phyloP scores from a whole-genome alignment of 1,284 basidiomycete species.

The Neolentinus lepideus region DNA sequence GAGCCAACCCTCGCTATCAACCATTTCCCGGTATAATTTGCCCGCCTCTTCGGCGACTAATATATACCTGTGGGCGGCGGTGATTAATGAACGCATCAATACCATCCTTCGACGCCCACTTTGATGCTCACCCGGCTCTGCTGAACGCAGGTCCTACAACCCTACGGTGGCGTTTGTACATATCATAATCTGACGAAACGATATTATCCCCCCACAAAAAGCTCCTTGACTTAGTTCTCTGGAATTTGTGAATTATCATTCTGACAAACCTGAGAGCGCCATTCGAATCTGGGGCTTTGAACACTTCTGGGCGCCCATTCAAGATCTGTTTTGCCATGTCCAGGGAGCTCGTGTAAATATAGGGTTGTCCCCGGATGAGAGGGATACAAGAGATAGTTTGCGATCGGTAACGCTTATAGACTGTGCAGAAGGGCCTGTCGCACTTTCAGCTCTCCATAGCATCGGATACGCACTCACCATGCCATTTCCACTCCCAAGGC shows the following conservation, averaged over 20 bases:
- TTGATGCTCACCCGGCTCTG: neutral
- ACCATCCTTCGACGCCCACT: neutral
- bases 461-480: neutral
- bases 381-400: slow-evolving; percentile 1
- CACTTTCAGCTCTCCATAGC: neutral
- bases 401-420: neutral
- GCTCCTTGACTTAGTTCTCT: neutral
- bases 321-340: neutral
- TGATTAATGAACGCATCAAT: neutral
- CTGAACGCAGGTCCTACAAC: neutral
- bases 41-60: neutral
- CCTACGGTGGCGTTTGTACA: neutral
- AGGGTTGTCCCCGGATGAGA: neutral
- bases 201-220: neutral
- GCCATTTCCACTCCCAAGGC: neutral
- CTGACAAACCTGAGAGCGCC: neutral
- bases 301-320: neutral
- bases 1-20: neutral
- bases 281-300: neutral
- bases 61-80: neutral
- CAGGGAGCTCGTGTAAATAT: neutral
- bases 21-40: neutral
- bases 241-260: neutral
- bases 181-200: neutral
- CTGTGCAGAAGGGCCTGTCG: neutral